Percentiles rank a stretch among this genome's conserved stretches.
These are phyloP conservation scores for Suhomyces coccinellae DNA, from an alignment of 1,139 yeast species.

Conservation along the genomic window DNA sequence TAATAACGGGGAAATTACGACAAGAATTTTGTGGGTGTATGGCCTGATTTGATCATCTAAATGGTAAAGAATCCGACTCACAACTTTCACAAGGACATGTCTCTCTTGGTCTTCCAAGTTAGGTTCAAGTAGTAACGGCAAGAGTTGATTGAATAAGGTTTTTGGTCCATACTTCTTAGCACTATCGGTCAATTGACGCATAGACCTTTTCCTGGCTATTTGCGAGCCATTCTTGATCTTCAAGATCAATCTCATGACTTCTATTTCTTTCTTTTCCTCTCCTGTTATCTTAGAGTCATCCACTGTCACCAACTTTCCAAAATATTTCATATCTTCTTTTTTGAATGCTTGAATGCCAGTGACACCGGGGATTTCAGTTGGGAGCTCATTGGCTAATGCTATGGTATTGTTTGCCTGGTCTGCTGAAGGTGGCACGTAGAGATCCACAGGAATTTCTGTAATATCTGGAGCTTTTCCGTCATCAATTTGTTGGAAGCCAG, in stretches of 20 bases:
- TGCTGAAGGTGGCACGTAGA: conserved; percentile 29
- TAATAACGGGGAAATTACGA: conserved; percentile 76
- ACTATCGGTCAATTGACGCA: conserved; percentile 65
- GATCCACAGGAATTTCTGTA: conserved; percentile 26
- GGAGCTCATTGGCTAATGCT: conserved; percentile 33
- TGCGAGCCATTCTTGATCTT: conserved; percentile 80
- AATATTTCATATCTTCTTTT: conserved; percentile 70
- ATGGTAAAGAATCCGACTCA: conserved; percentile 67
- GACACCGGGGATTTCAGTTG: conserved; percentile 64
- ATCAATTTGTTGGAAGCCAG: conserved; percentile 40
- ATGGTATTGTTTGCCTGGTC: conserved; percentile 21
- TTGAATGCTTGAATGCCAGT: conserved; percentile 60
- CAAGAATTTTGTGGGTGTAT: conserved; percentile 67
- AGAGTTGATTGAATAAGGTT: conserved; percentile 61
- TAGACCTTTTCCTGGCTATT: conserved; percentile 63
- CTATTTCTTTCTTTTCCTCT: conserved; percentile 60
- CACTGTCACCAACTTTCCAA: conserved; percentile 57
- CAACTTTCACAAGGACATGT: conserved; percentile 73
- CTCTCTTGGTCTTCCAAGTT: conserved; percentile 80
- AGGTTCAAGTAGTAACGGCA: conserved; percentile 76
- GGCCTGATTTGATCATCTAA: conserved; percentile 71
- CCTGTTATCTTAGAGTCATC: conserved; percentile 33
- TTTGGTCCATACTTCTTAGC: conserved; percentile 71
- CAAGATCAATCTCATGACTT: conserved; percentile 63
- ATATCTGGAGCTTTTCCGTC: conserved; percentile 33